Percentiles rank a stretch among this genome's conserved stretches.
phyloP scores from a whole-genome alignment of 2,329 filamentous ascomycete species.

The Fusarium sp. region DNA sequence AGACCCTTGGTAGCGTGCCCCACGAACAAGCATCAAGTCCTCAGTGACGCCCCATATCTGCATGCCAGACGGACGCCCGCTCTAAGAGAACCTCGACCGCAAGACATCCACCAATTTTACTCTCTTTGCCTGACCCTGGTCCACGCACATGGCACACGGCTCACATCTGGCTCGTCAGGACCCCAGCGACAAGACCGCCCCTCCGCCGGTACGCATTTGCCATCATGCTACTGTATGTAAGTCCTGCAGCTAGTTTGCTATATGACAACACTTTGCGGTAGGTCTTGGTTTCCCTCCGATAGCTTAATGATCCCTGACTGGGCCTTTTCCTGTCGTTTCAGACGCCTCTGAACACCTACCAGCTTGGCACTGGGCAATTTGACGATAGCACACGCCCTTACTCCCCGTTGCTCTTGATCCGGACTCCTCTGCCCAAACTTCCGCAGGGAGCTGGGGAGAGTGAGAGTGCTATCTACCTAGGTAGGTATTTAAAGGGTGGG shows the following conservation, averaged over 20 bases:
- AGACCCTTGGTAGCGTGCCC: constrained; percentile 40
- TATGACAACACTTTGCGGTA: constrained; percentile 42
- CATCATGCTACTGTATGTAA: constrained; percentile 20
- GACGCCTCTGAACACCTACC: constrained; percentile 31
- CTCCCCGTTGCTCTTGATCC: constrained; percentile 19
- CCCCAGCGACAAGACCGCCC: constrained; percentile 23
- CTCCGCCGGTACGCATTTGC: constrained; percentile 31
- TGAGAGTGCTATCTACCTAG: constrained; percentile 23
- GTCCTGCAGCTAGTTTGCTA: constrained; percentile 42
- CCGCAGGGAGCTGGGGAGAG: constrained; percentile 32
- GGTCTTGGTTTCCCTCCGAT: constrained; percentile 41
- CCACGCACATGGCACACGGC: constrained; percentile 40
- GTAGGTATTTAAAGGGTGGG: constrained; percentile 48
- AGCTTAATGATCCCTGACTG: constrained; percentile 47
- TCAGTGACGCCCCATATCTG: constrained; percentile 44
- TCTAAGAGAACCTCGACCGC: constrained; percentile 39
- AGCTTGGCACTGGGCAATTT: constrained; percentile 44
- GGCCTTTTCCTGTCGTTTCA: constrained; percentile 31
- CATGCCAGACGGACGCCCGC: constrained; percentile 43
- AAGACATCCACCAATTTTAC: constrained; percentile 33
- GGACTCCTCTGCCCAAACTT: constrained; percentile 32
- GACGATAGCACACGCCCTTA: constrained; percentile 44
- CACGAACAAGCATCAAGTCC: constrained; percentile 36
- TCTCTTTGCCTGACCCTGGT: constrained; percentile 42
- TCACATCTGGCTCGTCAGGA: constrained; percentile 32